Base-by-base conservation (phyloP, 306 rosid species). In the Trifolium fragiferum region DNA sequence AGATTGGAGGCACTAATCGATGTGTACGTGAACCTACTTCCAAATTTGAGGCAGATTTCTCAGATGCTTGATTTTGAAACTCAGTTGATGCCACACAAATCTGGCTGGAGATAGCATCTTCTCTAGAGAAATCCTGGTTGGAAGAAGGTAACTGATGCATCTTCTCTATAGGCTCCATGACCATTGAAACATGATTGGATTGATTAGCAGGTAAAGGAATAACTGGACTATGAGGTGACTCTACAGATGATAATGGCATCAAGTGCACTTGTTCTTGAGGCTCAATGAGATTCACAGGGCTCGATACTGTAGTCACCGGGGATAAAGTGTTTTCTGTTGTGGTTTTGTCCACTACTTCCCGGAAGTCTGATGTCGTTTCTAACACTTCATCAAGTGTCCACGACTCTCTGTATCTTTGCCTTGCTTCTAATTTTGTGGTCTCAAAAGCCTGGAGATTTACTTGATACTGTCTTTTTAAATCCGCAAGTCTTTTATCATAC, bases 391-490 rank as follows among this genome's bases (percentile, higher is more conserved):
- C 82, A 13, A 15, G 68, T 57, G 74, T 82, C 84, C 83, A 82
- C 18, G 90, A 80, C 60, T 81, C 85, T 66, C 27, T 58, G 49
- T 85, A 65, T 76, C 46, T 86, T 75, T 13, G 58, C 75, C 77
- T 89, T 57, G 81, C 75, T 71, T 46, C 79, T 73, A 19, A 61
- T 8, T 85, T 90, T 37, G 13, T 25, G 49, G 57, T 80, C 82
- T 85, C 87, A 62, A 88, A 85, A 65, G 63, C 74, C 75, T 84
- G 78, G 55, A 88, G 80, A 61, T 44, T 50, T 23, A 23, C 81
- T 75, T 76, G 76, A 82, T 64, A 68, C 75, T 63, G 79, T 14
- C 74, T 40, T 50, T 74, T 55, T 73, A 84, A 66, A 51, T 72
- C 82, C 81, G 49, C 84, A 33, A 70, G 19, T 78, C 75, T 82